Base-by-base conservation (phyloP, 345 rosid genomes). In the Eucalyptus tenuipes region DNA sequence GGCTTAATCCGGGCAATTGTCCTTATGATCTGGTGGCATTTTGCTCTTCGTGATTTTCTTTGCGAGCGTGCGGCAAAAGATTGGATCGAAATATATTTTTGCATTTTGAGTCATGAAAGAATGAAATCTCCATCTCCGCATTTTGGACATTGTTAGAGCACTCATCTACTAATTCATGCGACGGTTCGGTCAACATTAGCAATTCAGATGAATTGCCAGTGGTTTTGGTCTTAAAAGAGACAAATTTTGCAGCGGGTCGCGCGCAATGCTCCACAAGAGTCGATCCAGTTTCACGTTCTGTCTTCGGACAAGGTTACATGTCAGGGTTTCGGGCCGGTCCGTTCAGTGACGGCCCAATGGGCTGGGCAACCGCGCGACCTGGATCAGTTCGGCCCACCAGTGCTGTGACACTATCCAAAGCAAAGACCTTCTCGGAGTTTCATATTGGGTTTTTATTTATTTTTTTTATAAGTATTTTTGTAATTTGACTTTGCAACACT, bases 261-360 rank as follows among this genome's bases (percentile, higher is more conserved):
- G 33, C 44, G 81, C 81, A 0, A 3, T 33, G 25, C 44, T 33
- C 7, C 80, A 9, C 10, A 33, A 3, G 25, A 68, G 7, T 33
- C 24, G 80, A 68, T 68, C 25, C 24, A 33, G 17, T 33, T 68
- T 33, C 44, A 33, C 24, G 80, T 33, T 17, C 44, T 8, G 18
- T 33, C 44, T 33, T 33, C 42, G 82, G 82, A 40, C 82, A 75
- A 40, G 47, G 47, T 10, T 6, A 10, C 47, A 0, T 47, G 24
- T 75, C 27, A 40, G 2, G 47, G 82, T 75, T 75, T 20, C 47
- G 47, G 82, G 82, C 47, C 82, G 25, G 13, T 44, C 47, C 29
- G 27, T 75, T 75, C 15, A 22, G 15, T 8, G 15, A 40, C 29
- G 27, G 29, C 25, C 14, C 29, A 75, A 75, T 40, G 82, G 47